Percentiles rank a stretch among this genome's conserved stretches.
Conservation (phyloP, 176 grass and related monocot species). For the Tuctoria greenei region DNA sequence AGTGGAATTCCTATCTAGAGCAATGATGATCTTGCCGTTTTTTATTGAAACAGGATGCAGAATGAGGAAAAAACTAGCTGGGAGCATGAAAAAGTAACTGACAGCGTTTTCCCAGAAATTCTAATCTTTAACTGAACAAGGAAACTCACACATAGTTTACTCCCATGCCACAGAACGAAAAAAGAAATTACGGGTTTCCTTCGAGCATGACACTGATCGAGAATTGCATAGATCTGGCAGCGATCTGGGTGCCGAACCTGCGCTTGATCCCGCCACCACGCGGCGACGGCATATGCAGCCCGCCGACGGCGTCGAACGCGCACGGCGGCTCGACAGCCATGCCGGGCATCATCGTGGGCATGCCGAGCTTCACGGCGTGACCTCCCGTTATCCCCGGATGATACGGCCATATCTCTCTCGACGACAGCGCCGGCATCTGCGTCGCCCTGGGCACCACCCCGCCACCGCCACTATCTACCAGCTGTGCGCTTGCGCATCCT, state of each 20-base stretch:
- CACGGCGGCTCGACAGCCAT: constrained; percentile 25
- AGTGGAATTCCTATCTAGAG: not conserved
- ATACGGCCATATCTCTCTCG: constrained; percentile 47
- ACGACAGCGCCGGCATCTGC: constrained; percentile 41
- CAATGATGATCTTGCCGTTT: constrained; percentile 10
- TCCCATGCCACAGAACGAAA: not conserved
- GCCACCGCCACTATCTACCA: constrained; percentile 14
- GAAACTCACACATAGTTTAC: constrained; percentile 15
- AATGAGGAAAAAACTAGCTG: constrained; percentile 37
- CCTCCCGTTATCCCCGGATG: constrained; percentile 36
- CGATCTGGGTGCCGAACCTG: constrained; percentile 50
- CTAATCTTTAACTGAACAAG: constrained; percentile 26
- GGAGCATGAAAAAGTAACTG: constrained; percentile 21
- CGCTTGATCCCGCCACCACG: constrained; percentile 60
- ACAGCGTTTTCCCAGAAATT: constrained; percentile 37
- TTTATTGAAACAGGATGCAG: constrained; percentile 35
- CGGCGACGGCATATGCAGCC: constrained; percentile 62
- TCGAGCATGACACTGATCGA: constrained; percentile 9
- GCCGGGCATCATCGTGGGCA: constrained; percentile 36
- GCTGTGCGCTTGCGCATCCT: not conserved
- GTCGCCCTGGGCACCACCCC: constrained; percentile 25
- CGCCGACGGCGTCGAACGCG: constrained; percentile 34
- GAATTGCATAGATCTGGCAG: constrained; percentile 40
- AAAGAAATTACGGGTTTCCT: constrained; percentile 15
- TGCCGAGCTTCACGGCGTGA: constrained; percentile 24